These are phyloP conservation scores for Diutina rugosa DNA, from an alignment of 1,139 yeast species.

Conservation along the genomic window DNA sequence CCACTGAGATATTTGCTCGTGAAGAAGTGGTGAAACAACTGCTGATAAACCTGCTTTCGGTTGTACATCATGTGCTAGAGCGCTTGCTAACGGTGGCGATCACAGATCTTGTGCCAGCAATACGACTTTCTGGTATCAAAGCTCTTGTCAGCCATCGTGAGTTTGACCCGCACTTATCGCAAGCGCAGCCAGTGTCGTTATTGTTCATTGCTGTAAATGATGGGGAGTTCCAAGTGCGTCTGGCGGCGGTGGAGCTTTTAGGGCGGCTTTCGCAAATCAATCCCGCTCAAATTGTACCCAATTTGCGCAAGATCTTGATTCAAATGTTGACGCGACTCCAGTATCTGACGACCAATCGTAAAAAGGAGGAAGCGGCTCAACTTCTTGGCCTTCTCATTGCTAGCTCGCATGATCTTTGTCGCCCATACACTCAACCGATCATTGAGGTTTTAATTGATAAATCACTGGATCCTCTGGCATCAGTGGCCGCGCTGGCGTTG, in stretches of 20 bases:
- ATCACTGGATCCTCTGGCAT: constrained; percentile 58
- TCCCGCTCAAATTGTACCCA: constrained; percentile 94
- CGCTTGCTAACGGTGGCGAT: constrained; percentile 72
- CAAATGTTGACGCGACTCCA: constrained; percentile 79
- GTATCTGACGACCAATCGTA: constrained; percentile 62
- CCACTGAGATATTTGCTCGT: constrained; percentile 63
- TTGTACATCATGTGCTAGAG: constrained; percentile 77
- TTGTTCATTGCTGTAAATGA: constrained; percentile 86
- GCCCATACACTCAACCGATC: constrained; percentile 85
- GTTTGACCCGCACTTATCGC: constrained; percentile 87
- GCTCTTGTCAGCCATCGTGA: constrained; percentile 49
- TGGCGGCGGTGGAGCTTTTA: constrained; percentile 65
- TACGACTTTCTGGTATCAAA: constrained; percentile 64
- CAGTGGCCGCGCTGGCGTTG: constrained; percentile 79
- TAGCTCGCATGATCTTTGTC: constrained; percentile 66
- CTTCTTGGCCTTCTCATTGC: constrained; percentile 62
- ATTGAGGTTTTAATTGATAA: constrained; percentile 72
- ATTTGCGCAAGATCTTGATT: constrained; percentile 72
- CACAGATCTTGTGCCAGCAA: constrained; percentile 82
- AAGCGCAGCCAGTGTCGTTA: constrained; percentile 78
- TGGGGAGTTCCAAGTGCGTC: constrained; percentile 73
- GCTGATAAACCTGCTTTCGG: constrained; percentile 69
- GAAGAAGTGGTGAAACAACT: constrained; percentile 83
- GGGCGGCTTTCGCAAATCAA: constrained; percentile 79
- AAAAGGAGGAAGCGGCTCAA: constrained; percentile 79